Base-by-base conservation (phyloP, 257 asterid species). In the Jasminum sambac region DNA sequence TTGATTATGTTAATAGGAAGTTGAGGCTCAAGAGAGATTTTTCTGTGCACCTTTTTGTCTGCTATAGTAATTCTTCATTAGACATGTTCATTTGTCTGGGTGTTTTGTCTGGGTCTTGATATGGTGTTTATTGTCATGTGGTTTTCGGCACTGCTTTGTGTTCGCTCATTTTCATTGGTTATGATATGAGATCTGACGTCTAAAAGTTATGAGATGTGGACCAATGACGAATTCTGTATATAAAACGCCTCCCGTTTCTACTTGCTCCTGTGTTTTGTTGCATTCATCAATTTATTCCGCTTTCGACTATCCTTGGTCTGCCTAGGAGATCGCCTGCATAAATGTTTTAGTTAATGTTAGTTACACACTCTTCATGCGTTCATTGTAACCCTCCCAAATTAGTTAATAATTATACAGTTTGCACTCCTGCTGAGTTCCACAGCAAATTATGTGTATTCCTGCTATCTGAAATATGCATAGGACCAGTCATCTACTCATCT, bases 1-100 rank as follows among this genome's bases (percentile, higher is more conserved):
- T 14, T 40, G 36, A 42, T 62, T 71, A 40, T 16, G 13, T 12
- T 30, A 34, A 37, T 36, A 37, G 8, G 11, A 13, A 8, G 5
- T 24, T 34, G 72, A 43, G 41, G 25, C 44, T 39, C 59, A 36
- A 37, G 16, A 26, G 44, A 64, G 52, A 40, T 64, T 64, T 50
- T 10, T 50, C 43, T 50, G 30, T 14, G 64, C 57, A 48, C 11
- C 14, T 68, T 43, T 68, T 43, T 12, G 50, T 40, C 13, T 50
- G 11, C 59, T 50, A 17, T 50, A 17, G 11, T 50, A 50, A 50
- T 50, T 50, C 2, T 50, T 6, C 10, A 19, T 11, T 8, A 50
- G 25, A 48, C 21, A n/a, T 48, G 58, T n/a, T 1, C 17, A 23
- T 48, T 21, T 50, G 59, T 19, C 21, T 17, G 13, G 59, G 8